Base-by-base conservation (phyloP, 2,329 filamentous ascomycete genomes). In the Cucurbitaria berberidis region DNA sequence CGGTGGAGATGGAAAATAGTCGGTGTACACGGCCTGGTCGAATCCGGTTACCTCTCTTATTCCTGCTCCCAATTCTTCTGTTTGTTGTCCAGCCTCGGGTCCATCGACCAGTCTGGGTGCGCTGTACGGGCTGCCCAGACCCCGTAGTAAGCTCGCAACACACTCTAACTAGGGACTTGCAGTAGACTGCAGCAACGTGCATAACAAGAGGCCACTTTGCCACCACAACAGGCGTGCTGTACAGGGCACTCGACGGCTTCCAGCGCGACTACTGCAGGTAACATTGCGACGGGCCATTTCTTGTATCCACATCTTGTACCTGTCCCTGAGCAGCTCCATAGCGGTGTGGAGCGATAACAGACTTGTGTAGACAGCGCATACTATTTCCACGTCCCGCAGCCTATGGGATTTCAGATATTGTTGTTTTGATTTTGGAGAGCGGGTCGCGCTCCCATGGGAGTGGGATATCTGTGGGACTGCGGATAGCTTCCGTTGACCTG, bases 341-440 rank as follows among this genome's bases (percentile, higher is more conserved):
- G 68, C 68, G 68, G 68, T 72, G 68, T 71, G 62, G 64, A 63
- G 47, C 59, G 57, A 59, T 61, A 62, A 45, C 63, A 63, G 55
- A 54, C 45, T 55, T 59, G 44, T 54, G 45, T 48, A 48, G 59
- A 64, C 67, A 71, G 52, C 66, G 53, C 66, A 68, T 53, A 44
- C 38, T 47, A 53, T 59, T 61, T 55, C 40, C 54, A 48, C 48
- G 22, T 35, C 34, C 32, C 51, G 48, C 41, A 52, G 55, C 67
- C 60, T 63, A 66, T 70, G 48, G 57, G 26, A 58, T 39, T 58
- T 45, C 30, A 45, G 43, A 45, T 44, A 58, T 51, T 55, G 22
- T 35, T 41, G 45, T 32, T 29, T 41, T 22, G 49, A 50, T 39
- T 32, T 29, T 41, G 19, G 49, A 50, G 24, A 40, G 44, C 47